A percentile compares a stretch with the other conserved stretches of the same genome.
Evolutionary conservation across 1,139 yeast genomes (phyloP).

Genomic region (Saccharomycopsis hybrid): DNA sequence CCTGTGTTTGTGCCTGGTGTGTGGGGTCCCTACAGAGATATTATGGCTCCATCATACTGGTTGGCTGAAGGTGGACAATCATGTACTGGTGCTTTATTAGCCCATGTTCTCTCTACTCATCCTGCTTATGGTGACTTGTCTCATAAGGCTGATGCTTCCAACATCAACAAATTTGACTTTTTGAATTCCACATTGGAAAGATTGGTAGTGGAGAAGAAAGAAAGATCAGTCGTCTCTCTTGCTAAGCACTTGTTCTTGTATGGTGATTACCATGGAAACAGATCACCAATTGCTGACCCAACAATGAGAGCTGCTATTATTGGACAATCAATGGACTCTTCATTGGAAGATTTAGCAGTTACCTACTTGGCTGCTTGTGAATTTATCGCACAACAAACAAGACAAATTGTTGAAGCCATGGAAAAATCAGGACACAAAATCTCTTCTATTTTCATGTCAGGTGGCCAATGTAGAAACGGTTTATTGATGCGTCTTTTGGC

Average conservation of each 20-base stretch:
- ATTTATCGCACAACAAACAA: constrained; percentile 94
- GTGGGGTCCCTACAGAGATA: constrained; percentile 98
- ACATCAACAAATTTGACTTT: constrained; percentile 73
- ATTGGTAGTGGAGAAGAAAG: constrained; percentile 47
- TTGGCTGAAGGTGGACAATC: constrained; percentile 99
- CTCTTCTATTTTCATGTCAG: constrained; percentile 78
- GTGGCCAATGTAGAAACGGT: constrained; percentile 94
- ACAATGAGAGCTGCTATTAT: constrained; percentile 88
- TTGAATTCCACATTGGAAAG: constrained; percentile 69
- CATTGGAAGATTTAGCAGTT: constrained; percentile 77
- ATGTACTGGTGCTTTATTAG: constrained; percentile 89
- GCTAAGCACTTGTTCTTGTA: constrained; percentile 85
- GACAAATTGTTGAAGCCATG: constrained; percentile 89
- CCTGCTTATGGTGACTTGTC: constrained; percentile 77
- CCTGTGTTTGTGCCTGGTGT: constrained; percentile 93
- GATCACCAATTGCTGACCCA: constrained; percentile 95
- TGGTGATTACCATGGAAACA: constrained; percentile 94
- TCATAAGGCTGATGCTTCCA: constrained; percentile 55
- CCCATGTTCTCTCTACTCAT: constrained; percentile 83
- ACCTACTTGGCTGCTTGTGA: constrained; percentile 92
- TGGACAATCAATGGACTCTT: constrained; percentile 87
- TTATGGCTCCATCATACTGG: constrained; percentile 84
- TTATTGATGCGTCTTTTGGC: constrained; percentile 84
- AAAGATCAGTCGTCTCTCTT: constrained; percentile 69
- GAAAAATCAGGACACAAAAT: constrained; percentile 72